phyloP scores from a whole-genome alignment of 2,329 filamentous ascomycete genomes.

The Tolypocladium ovalisporum region DNA sequence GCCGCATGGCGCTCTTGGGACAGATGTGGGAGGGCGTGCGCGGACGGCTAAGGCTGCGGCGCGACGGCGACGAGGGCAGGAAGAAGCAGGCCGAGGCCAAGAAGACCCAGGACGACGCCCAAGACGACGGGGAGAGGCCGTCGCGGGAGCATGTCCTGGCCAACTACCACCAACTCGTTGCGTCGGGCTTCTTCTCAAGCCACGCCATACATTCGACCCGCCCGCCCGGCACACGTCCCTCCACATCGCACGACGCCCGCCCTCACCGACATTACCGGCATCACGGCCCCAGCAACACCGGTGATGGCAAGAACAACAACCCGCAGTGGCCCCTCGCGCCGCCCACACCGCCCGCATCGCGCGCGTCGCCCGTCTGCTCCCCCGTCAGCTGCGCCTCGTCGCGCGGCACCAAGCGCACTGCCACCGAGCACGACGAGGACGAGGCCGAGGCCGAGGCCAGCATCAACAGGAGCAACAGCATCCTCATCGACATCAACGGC shows the following conservation, averaged over 20 bases:
- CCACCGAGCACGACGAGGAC: constrained; percentile 20
- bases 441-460: constrained; percentile 7
- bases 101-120: constrained; percentile 3
- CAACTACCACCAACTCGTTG: constrained; percentile 45
- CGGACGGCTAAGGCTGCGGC: constrained; percentile 18
- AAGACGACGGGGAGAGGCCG: constrained; percentile 15
- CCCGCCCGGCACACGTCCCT: constrained; percentile 22
- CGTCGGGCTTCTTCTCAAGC: constrained; percentile 46
- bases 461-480: constrained; percentile 15
- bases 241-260: constrained; percentile 5
- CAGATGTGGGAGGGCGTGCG: constrained; percentile 28
- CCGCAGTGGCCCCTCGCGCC: constrained; percentile 16
- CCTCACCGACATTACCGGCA: constrained; percentile 8
- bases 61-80: constrained; percentile 7
- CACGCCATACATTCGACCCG: constrained; percentile 48
- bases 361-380: constrained; percentile 4
- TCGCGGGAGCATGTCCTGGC: constrained; percentile 40
- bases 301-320: constrained; percentile 3
- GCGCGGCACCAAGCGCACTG: constrained; percentile 40
- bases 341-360: constrained; percentile 10
- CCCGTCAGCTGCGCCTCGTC: constrained; percentile 22
- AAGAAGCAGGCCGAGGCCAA: constrained; percentile 6
- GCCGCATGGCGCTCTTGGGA: constrained; percentile 19
- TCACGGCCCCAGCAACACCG: constrained; percentile 2
- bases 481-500: background rate